Evolutionary conservation across 495 filamentous ascomycete genomes (phyloP).

Genomic region (Aspergillus carlsbadensis): DNA sequence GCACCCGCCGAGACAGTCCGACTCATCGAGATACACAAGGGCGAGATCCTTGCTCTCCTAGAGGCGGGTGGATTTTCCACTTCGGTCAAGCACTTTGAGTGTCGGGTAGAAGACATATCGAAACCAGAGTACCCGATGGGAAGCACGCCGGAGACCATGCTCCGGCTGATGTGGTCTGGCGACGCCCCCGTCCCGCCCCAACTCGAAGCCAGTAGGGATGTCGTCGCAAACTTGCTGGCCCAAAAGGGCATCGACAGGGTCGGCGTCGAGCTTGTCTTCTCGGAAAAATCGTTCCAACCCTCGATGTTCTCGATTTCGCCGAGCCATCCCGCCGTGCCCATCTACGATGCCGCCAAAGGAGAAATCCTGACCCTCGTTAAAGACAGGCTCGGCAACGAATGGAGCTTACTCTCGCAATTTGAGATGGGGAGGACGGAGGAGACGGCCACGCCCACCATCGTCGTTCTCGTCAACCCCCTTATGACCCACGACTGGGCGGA

Average conservation of each 20-base stretch:
- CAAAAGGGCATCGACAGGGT: not conserved
- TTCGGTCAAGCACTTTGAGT: not conserved
- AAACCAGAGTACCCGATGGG: slow-evolving; percentile 6
- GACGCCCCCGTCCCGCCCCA: not conserved
- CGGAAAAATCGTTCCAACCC: not conserved
- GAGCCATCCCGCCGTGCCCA: not conserved
- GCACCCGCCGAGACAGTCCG: not conserved
- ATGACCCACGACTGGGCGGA: not conserved
- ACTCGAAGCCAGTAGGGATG: not conserved
- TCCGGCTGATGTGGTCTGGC: not conserved
- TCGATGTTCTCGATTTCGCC: not conserved
- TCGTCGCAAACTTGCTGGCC: not conserved
- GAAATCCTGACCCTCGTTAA: not conserved
- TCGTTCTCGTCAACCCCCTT: not conserved
- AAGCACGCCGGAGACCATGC: not conserved
- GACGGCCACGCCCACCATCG: not conserved
- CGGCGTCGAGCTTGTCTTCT: not conserved
- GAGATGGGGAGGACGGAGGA: not conserved
- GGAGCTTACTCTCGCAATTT: not conserved
- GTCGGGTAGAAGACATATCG: not conserved
- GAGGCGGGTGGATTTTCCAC: not conserved
- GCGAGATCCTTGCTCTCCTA: not conserved
- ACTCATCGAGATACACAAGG: not conserved
- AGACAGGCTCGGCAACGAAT: not conserved
- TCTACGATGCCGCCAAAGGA: not conserved